Conservation (phyloP, 208 protist genomes). For the Trichomonas gallinae region DNA sequence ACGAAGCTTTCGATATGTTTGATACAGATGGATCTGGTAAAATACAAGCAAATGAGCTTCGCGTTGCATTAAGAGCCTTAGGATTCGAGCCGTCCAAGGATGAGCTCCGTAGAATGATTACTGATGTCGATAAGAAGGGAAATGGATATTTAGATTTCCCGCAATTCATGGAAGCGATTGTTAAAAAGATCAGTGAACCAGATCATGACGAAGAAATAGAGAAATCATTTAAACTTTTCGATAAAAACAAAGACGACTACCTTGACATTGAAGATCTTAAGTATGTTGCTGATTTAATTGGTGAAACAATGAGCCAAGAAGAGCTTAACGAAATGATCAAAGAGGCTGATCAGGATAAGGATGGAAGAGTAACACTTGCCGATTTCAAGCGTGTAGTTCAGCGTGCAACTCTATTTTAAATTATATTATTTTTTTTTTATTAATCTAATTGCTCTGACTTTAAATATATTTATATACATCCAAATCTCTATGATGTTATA, state of each 20-base stretch:
- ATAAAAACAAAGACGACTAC: neutral
- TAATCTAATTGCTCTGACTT: too few species aligned
- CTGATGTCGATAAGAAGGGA: conserved; percentile 30
- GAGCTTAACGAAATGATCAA: conserved; percentile 11
- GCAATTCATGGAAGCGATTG: conserved; percentile 21
- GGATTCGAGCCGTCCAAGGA: conserved; percentile 51
- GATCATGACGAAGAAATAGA: conserved; percentile 15
- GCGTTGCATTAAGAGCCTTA: conserved; percentile 44
- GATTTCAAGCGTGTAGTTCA: conserved; percentile 19
- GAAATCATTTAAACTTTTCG: neutral
- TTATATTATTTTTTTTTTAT: neutral
- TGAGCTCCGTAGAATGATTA: conserved; percentile 47
- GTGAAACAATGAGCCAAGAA: conserved; percentile 21
- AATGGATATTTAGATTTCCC: neutral
- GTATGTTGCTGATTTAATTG: conserved; percentile 11
- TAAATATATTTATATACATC: too few species aligned
- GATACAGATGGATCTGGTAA: conserved; percentile 49
- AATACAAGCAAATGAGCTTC: conserved; percentile 49
- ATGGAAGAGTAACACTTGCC: neutral
- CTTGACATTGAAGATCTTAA: conserved; percentile 1
- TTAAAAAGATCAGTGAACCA: conserved; percentile 18
- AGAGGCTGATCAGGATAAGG: neutral
- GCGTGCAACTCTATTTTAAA: conserved; percentile 2
- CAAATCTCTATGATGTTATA: too few species aligned
- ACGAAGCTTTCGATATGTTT: conserved; percentile 52